Percentiles rank a stretch among this genome's conserved stretches.
phyloP scores from a whole-genome alignment of 305 asterid species.

The Lippia alba region DNA sequence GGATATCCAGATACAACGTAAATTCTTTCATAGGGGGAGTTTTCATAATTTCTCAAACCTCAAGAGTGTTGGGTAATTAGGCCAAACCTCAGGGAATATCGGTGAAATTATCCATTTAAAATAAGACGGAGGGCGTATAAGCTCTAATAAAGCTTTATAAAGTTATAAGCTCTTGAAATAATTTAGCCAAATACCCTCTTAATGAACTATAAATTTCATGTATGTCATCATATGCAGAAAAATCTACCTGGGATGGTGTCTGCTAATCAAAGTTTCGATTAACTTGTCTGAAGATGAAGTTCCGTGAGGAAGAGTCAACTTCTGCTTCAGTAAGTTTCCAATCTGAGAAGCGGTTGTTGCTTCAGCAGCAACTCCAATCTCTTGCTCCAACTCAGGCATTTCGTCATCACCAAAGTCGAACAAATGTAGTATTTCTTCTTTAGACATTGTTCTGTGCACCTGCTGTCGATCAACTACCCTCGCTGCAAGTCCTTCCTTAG shows the following conservation, averaged over 20 bases:
- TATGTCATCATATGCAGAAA: not conserved
- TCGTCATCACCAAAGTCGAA: constrained; percentile 96
- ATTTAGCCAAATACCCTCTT: no score
- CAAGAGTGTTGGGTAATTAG: no score
- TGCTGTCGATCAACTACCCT: constrained; percentile 98
- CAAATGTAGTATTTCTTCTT: constrained; percentile 94
- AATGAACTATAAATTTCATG: no score
- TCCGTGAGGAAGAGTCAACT: constrained; percentile 66
- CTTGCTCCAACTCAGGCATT: constrained; percentile 57
- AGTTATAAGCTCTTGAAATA: no score
- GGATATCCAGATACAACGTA: no score
- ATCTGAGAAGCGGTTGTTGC: constrained; percentile 42
- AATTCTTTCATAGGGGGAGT: no score
- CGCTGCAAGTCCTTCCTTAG: constrained; percentile 99
- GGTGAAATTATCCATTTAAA: no score
- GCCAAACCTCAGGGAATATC: no score
- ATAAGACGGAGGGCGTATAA: no score
- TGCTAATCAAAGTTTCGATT: constrained; percentile 69
- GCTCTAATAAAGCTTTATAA: no score
- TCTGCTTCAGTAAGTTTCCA: constrained; percentile 62
- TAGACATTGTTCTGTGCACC: constrained; percentile 94
- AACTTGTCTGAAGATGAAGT: constrained; percentile 70
- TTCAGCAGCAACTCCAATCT: constrained; percentile 46
- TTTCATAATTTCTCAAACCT: no score
- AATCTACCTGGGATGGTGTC: constrained; percentile 80